These are phyloP conservation scores for Primulina tabacum DNA, from an alignment of 257 asterid genomes.

Conservation along the genomic window DNA sequence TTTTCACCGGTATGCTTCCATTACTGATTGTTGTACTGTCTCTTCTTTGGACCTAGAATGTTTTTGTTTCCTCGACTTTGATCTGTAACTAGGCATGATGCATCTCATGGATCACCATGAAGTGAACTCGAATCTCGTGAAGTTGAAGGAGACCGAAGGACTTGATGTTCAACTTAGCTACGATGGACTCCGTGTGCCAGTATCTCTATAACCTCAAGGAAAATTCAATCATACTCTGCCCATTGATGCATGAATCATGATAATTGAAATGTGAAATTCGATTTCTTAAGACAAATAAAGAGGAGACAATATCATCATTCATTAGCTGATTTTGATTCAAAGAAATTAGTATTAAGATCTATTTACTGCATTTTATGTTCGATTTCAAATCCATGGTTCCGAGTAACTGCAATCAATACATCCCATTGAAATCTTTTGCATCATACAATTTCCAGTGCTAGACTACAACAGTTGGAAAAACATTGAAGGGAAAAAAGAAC, in stretches of 20 bases:
- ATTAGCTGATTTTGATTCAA: neutral
- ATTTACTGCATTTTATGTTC: no score
- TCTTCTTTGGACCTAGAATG: neutral
- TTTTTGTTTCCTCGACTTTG: neutral
- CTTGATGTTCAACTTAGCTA: slow-evolving; percentile 81
- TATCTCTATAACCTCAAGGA: slow-evolving; percentile 34
- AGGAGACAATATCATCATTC: no score
- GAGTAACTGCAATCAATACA: no score
- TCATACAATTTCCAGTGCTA: neutral
- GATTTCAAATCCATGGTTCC: no score
- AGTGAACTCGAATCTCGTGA: slow-evolving; percentile 55
- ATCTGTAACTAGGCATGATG: slow-evolving; percentile 69
- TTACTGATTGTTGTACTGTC: neutral
- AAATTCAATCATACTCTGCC: neutral
- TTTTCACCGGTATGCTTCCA: slow-evolving; percentile 68
- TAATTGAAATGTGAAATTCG: neutral
- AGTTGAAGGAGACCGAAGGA: slow-evolving; percentile 74
- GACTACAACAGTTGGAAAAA: no score
- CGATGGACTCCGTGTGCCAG: slow-evolving; percentile 83
- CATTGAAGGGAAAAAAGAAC: no score
- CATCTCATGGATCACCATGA: slow-evolving; percentile 93
- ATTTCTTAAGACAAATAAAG: neutral
- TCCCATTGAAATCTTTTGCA: no score
- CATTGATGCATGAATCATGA: slow-evolving; percentile 6
- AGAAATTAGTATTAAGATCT: no score